A percentile compares a stretch with the other conserved stretches of the same genome.
Conservation (phyloP, 2,329 filamentous ascomycete species). For the Apiospora malaysiana region DNA sequence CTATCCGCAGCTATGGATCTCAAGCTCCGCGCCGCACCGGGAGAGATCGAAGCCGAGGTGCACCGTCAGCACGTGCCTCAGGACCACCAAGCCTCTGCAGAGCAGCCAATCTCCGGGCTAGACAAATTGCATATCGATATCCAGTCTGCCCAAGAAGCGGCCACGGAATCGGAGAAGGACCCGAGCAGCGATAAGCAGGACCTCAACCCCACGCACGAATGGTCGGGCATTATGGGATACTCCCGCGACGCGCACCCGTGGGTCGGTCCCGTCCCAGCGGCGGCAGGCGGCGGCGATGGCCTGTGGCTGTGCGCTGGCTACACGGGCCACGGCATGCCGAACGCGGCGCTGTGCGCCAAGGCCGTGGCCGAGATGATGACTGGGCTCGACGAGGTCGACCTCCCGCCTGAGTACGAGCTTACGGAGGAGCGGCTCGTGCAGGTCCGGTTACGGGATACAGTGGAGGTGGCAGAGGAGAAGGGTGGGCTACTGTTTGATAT, state of each 20-base stretch:
- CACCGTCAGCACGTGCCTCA: background rate
- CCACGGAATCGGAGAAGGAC: constrained; percentile 5
- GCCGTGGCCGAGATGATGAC: constrained; percentile 66
- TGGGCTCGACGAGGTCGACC: constrained; percentile 44
- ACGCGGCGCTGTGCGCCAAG: constrained; percentile 69
- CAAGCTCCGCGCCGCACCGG: constrained; percentile 27
- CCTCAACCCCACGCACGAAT: constrained; percentile 64
- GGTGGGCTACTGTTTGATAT: constrained; percentile 24
- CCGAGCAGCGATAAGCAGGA: constrained; percentile 42
- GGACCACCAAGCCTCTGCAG: constrained; percentile 1
- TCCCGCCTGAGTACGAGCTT: constrained; percentile 51
- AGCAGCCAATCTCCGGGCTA: background rate
- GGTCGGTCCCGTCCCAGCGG: constrained; percentile 69
- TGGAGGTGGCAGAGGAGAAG: constrained; percentile 23
- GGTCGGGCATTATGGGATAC: constrained; percentile 84
- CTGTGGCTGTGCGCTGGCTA: constrained; percentile 71
- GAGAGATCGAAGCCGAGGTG: background rate
- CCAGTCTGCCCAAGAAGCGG: background rate
- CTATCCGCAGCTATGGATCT: constrained; percentile 51
- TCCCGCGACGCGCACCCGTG: constrained; percentile 71
- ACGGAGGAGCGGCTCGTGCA: constrained; percentile 39
- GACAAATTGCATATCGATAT: constrained; percentile 8
- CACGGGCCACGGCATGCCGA: constrained; percentile 80
- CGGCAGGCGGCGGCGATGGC: constrained; percentile 56
- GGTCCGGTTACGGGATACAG: constrained; percentile 30